Percentiles rank a stretch among this genome's conserved stretches.
Conservation (phyloP, 768 basidiomycete genomes). For the Galerina sulciceps region DNA sequence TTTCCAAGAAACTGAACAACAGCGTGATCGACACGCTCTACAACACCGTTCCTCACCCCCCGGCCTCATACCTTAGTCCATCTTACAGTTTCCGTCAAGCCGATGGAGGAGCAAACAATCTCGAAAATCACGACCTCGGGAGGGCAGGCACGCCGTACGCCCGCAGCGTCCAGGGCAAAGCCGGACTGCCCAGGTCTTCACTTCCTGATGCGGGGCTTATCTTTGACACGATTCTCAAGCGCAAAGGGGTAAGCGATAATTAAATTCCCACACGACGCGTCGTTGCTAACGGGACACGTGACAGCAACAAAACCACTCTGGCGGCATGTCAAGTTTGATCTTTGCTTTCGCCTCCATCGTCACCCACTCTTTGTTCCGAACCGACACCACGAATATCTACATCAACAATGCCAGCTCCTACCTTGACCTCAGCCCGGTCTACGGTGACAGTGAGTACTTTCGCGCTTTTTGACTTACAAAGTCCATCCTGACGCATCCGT, state of each 20-base stretch:
- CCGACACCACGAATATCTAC: conserved; percentile 42
- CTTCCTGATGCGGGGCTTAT: conserved; percentile 62
- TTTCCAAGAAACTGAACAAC: conserved; percentile 14
- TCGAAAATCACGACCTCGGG: conserved; percentile 49
- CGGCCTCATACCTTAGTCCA: conserved; percentile 39
- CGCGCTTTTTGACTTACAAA: background rate
- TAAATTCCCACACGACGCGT: background rate
- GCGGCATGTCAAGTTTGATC: conserved; percentile 63
- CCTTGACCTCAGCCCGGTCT: conserved; percentile 59
- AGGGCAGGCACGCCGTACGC: conserved; percentile 56
- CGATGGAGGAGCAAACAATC: conserved; percentile 40
- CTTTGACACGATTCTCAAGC: conserved; percentile 62
- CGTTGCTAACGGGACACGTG: background rate
- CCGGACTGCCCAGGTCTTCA: conserved; percentile 39
- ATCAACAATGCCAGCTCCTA: conserved; percentile 60
- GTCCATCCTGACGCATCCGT: conserved; percentile 1
- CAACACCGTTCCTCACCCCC: conserved; percentile 62
- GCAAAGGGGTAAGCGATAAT: conserved; percentile 21
- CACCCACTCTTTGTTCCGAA: conserved; percentile 62
- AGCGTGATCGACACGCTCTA: conserved; percentile 44
- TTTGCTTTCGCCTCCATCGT: conserved; percentile 71
- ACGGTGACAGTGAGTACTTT: conserved; percentile 46
- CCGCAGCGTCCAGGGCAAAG: conserved; percentile 50
- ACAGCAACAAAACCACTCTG: conserved; percentile 46
- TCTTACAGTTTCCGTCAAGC: conserved; percentile 38